Base-by-base conservation (phyloP, 352 stramenopile genomes). In the Phytophthora syringae region DNA sequence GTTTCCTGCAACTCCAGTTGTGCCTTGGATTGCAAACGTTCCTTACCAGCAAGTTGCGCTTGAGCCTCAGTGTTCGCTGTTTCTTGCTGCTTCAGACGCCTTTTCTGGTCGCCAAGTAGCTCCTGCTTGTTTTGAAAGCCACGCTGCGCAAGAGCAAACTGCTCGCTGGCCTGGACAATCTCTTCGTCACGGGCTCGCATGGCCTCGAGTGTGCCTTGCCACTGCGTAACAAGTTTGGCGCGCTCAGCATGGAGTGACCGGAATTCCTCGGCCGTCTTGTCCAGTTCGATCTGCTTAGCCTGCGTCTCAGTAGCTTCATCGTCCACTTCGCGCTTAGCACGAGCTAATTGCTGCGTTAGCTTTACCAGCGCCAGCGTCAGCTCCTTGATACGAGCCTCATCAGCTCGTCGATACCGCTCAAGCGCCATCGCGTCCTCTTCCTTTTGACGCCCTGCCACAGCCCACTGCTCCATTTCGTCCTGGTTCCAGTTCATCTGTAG, bases 401-500 rank as follows among this genome's bases (percentile, higher is more conserved):
- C 97, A 2, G 91, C 92, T 27, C 94, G 80, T 6, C 90, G 89
- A 68, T 98, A 99, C 28, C 93, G 88, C 72, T 98, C 88, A 13
- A 99, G 78, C 34, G 93, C 89, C 36, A 98, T 69, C 27, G 92
- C 88, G 71, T 99, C 96, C 43, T 98, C 95, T 60, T 99, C 97
- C 56, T 98, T 99, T 64, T 99, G 97, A 62, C 94, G 94, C 18
- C 93, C 90, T 22, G 97, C 94, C 66, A 97, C 87, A 7, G 94
- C 86, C 97, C 97, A 99, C 78, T 98, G 95, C 77, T 99, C 95
- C 64, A 99, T 93, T 67, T 99, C 94, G 59, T 98, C 95, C 68
- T 99, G 97, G 74, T 99, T 99, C 93, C 93, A 98, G 79, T 99
- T 98, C 89, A 99, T 98, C 82, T 98, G 86, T 20, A 98, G 77